Percentiles rank a stretch among this genome's conserved stretches.
Conservation (phyloP, 257 asterid genomes). For the Knoxia roxburghii region DNA sequence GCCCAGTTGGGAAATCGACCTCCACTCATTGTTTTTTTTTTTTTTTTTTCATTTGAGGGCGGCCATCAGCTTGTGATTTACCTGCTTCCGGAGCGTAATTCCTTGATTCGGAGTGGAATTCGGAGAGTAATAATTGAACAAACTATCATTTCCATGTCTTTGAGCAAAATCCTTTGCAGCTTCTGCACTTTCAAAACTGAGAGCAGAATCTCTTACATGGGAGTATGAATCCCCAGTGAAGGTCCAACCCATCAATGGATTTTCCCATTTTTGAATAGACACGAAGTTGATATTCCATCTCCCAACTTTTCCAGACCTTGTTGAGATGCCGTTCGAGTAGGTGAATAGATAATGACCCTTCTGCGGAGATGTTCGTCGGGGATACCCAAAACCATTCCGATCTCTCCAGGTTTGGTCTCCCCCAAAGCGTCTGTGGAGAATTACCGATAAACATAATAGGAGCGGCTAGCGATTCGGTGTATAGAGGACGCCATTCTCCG, state of each 20-base stretch:
- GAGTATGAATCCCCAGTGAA: slow-evolving; percentile 98
- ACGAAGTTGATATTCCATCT: slow-evolving; percentile 89
- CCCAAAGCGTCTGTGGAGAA: slow-evolving; percentile 68
- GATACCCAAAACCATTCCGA: slow-evolving; percentile 81
- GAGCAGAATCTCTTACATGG: slow-evolving; percentile 84
- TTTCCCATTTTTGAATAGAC: slow-evolving; percentile 98
- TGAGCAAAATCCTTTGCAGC: slow-evolving; percentile 75
- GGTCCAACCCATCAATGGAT: slow-evolving; percentile 99
- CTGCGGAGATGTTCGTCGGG: slow-evolving; percentile 87
- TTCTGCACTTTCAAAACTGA: slow-evolving; percentile 78
- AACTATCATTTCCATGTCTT: too few relatives aligned
- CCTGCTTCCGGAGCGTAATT: too few relatives aligned
- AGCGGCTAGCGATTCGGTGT: slow-evolving; percentile 46
- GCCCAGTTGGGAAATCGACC: too few relatives aligned
- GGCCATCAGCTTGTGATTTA: too few relatives aligned
- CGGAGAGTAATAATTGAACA: too few relatives aligned
- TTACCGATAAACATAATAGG: slow-evolving; percentile 37
- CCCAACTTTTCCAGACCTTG: slow-evolving; percentile 97
- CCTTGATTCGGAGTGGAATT: too few relatives aligned
- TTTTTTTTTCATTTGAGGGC: too few relatives aligned
- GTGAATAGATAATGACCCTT: slow-evolving; percentile 75
- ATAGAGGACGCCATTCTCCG: slow-evolving; percentile 65
- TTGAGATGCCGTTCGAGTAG: slow-evolving; percentile 93
- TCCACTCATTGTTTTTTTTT: too few relatives aligned
- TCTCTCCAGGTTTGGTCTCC: slow-evolving; percentile 75